Percentiles rank a stretch among this genome's conserved stretches.
These are phyloP conservation scores for Umbelopsis sp. DNA, from an alignment of 371 early-diverging fungal genomes.

Conservation along the genomic window DNA sequence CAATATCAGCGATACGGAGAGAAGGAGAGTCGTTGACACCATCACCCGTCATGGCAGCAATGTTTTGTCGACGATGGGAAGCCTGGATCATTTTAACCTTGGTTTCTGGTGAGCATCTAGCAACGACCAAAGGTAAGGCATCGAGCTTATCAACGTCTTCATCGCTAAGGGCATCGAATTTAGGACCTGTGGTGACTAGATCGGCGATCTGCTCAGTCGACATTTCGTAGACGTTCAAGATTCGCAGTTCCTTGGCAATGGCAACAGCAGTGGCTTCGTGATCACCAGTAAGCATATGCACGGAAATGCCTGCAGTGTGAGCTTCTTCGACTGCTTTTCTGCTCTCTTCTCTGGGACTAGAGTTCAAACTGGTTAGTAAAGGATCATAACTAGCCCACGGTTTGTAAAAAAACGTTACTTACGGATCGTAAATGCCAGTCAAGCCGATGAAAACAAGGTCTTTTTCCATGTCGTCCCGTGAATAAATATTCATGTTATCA, in stretches of 20 bases:
- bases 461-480: conserved; percentile 64
- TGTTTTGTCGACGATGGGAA: conserved; percentile 75
- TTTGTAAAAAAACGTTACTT: neutral
- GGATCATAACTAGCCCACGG: neutral
- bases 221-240: conserved; percentile 57
- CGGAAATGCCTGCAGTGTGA: conserved; percentile 87
- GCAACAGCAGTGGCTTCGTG: conserved; percentile 90
- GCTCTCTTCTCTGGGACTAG: conserved; percentile 78
- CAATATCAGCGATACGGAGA: conserved; percentile 89
- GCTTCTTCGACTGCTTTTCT: conserved; percentile 80
- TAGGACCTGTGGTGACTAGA: conserved; percentile 81
- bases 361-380: conserved; percentile 40
- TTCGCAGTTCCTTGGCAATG: conserved; percentile 90
- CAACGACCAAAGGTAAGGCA: conserved; percentile 89
- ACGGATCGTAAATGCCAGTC: conserved; percentile 90
- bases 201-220: conserved; percentile 47
- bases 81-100: conserved; percentile 97
- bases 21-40: conserved; percentile 94
- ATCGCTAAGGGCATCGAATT: conserved; percentile 82
- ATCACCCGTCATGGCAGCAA: conserved; percentile 86
- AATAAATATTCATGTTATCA: conserved; percentile 38
- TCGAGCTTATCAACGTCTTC: conserved; percentile 75
- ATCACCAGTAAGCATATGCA: conserved; percentile 95
- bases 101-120: conserved; percentile 94
- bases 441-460: conserved; percentile 83